phyloP scores from a whole-genome alignment of 768 basidiomycete genomes.

The Agaricus blazei region DNA sequence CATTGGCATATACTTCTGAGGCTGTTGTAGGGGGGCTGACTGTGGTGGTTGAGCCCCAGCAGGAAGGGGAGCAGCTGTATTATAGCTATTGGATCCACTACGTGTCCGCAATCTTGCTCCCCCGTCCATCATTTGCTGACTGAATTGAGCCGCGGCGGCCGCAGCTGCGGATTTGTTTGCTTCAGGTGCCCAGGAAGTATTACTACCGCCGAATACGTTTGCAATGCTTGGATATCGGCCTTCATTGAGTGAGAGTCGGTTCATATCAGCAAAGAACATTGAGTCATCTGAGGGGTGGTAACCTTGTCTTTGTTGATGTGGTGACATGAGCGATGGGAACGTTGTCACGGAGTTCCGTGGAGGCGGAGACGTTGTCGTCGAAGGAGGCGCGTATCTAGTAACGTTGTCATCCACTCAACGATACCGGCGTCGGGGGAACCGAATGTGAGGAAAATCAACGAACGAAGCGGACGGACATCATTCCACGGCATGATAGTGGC shows the following conservation, averaged over 20 bases:
- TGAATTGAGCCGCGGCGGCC: conserved; percentile 24
- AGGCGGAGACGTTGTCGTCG: conserved; percentile 71
- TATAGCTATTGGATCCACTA: background rate
- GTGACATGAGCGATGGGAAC: conserved; percentile 74
- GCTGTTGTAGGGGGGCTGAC: background rate
- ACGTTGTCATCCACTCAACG: conserved; percentile 2
- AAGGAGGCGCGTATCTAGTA: conserved; percentile 42
- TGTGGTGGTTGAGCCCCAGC: background rate
- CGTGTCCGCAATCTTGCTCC: background rate
- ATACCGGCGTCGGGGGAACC: too few species aligned
- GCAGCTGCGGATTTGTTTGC: conserved; percentile 18
- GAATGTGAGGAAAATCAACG: too few species aligned
- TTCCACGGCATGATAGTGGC: too few species aligned
- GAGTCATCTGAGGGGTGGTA: conserved; percentile 74
- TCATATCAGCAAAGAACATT: conserved; percentile 50
- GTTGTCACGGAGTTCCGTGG: conserved; percentile 44
- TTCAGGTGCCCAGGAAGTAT: background rate
- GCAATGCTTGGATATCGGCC: background rate
- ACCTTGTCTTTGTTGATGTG: conserved; percentile 73
- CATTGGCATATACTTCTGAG: background rate
- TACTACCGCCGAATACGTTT: background rate
- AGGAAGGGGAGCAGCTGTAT: conserved; percentile 2
- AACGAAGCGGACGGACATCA: too few species aligned
- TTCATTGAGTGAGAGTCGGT: conserved; percentile 19
- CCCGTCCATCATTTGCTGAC: conserved; percentile 12